Base-by-base conservation (phyloP, 768 basidiomycete species). In the Podaxis rugospora region DNA sequence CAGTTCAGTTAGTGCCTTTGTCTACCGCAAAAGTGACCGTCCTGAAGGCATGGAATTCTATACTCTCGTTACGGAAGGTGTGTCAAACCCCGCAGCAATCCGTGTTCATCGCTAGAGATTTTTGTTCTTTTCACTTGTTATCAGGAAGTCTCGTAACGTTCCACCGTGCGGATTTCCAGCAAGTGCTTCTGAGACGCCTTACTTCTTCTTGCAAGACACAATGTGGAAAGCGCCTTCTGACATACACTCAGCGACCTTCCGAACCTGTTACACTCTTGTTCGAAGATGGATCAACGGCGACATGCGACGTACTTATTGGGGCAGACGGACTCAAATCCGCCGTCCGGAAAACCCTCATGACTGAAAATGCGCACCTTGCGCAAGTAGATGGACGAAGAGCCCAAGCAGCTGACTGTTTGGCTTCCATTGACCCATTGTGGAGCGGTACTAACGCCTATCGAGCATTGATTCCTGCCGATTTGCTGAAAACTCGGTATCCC, bases 141-240 rank as follows among this genome's bases (percentile, higher is more conserved):
- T 42, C 67, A 86, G 84, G 84, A n/a, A 71, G 72, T 59, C 57
- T 84, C 62, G 74, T 84, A 63, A 70, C 72, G 61, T 77, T 90
- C 63, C 88, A 89, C 70, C 83, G 89, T 14, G 78, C 87, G 23
- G 86, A 89, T 65, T 88, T 90, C 65, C 87, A 89, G 59, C 70
- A 74, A 21, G 80, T 78, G 1, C 76, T 91, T 57, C 76, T 90
- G 7, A 70, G 74, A 44, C 74, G 75, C 59, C 70, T 89, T 28
- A 75, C 81, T 0, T 66, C 77, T 14, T 72, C 76, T 2, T 82
- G 78, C 66, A 75, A 72, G 52, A 76, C 80, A 4, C 74, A 81
- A 59, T 83, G 80, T 56, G 77, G 76, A 13, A 90, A 87, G 69
- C 85, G 84, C 14, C 77, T 90, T 23, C 75, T 76, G 56, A 80